A percentile compares a stretch with the other conserved stretches of the same genome.
Conservation (phyloP, 306 rosid species). For the Cucurbita pepo region DNA sequence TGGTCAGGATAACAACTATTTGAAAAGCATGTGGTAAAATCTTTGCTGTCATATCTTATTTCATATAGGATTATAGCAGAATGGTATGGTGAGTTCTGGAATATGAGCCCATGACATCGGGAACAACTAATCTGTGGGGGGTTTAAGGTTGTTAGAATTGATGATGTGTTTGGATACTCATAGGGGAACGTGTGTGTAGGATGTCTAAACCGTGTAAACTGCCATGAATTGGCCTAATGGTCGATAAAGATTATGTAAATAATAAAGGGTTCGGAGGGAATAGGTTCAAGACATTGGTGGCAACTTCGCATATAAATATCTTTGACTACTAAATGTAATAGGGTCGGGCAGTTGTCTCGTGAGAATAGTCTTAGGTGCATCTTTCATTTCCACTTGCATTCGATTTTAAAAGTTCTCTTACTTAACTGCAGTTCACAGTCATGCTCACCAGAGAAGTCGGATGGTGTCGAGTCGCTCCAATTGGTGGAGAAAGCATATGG, state of each 20-base stretch:
- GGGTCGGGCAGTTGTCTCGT: not conserved
- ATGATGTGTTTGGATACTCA: not conserved
- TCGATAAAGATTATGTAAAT: not conserved
- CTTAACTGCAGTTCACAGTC: constrained; percentile 69
- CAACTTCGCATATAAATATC: not conserved
- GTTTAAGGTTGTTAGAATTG: not conserved
- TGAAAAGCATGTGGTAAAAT: not conserved
- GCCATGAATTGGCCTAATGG: not conserved
- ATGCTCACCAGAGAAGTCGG: constrained; percentile 66
- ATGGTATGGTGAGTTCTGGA: not conserved
- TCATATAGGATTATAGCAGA: not conserved
- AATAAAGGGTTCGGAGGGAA: not conserved
- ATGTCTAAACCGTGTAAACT: not conserved
- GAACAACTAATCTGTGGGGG: not conserved
- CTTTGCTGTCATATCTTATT: not conserved
- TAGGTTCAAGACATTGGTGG: not conserved
- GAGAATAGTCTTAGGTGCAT: not conserved
- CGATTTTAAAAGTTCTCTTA: not conserved
- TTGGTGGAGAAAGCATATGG: constrained; percentile 56
- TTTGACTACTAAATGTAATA: not conserved
- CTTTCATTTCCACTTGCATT: too few species aligned
- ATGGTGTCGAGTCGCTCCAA: constrained; percentile 58
- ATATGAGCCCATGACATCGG: not conserved
- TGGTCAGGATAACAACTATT: not conserved
- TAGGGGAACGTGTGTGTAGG: not conserved